Evolutionary conservation across 169 alveolate species (phyloP), one percentile per base, ranked within the genome.

Genomic region (Plasmodium reichenowi): DNA sequence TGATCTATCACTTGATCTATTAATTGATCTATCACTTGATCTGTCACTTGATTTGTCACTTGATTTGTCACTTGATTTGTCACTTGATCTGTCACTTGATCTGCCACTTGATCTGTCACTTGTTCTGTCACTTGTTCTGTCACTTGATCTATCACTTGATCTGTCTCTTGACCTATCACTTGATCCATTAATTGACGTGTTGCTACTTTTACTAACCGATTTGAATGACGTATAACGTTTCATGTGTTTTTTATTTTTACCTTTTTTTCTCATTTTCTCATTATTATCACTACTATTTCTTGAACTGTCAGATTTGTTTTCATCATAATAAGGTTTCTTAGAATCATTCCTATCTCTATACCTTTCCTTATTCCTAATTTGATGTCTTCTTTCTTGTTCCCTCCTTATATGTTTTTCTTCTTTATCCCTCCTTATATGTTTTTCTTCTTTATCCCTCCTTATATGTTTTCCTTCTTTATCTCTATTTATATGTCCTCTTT

Each of bases 141-240:
- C 7, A 32, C 45, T 32, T 32, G 45, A 32, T 4, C 8, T 32
- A 32, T 32, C 45, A 32, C 5, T 4, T 32, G 45, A 32, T 32
- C 8, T 32, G 5, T 4, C 45, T 4, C 5, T 32, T 32, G 45
- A 32, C 7, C 45, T 32, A 32, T 32, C 45, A 32, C 45, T 32
- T 32, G 45, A 32, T 32, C 7, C 4, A 32, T 32, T 43, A 15
- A 29, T 58, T 20, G 71, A 47, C 13, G 26, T 22, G 17, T 67
- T 45, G 15, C 88, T 76, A 15, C 66, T 48, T 12, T 17, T 29
- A 17, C 54, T 72, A 22, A 43, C 70, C 32, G 88, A 76, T n/a
- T 47, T 15, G 2, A 76, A 24, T 63, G 20, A 32, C 48, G 68
- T 76, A 56, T 24, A 9, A 38, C 58, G 68, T 17, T 20, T 64